Evolutionary conservation across 768 basidiomycete species (phyloP).

Genomic region (Leccinellum albellum): DNA sequence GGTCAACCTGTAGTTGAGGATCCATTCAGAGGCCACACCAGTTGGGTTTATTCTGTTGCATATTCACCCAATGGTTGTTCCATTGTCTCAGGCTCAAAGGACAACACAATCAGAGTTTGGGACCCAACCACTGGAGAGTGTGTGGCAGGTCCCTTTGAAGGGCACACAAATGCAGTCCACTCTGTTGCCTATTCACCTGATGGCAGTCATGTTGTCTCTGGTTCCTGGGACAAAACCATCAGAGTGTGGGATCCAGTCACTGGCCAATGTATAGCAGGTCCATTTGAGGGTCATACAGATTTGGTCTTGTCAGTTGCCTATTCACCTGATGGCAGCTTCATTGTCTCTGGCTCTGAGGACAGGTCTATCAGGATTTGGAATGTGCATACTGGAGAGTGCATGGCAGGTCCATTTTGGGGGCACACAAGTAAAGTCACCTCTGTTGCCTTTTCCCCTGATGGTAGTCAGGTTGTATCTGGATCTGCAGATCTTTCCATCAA

Average conservation of each 20-base stretch:
- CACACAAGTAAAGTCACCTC: conserved; percentile 2
- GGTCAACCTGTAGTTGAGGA: not conserved
- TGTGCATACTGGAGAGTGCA: conserved; percentile 12
- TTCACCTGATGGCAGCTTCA: conserved; percentile 15
- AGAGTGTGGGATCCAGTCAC: conserved; percentile 18
- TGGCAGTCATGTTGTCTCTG: conserved; percentile 21
- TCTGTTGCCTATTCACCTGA: conserved; percentile 24
- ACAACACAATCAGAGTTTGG: conserved; percentile 25
- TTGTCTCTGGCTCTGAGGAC: conserved; percentile 20
- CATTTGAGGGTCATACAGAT: conserved; percentile 20
- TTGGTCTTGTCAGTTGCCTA: conserved; percentile 8
- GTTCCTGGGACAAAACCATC: conserved; percentile 22
- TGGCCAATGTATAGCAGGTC: conserved; percentile 18
- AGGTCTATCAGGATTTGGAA: conserved; percentile 17
- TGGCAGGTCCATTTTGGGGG: conserved; percentile 13
- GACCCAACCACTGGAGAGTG: conserved; percentile 9
- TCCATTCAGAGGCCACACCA: conserved; percentile 4
- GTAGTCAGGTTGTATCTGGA: conserved; percentile 14
- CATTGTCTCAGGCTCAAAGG: conserved; percentile 19
- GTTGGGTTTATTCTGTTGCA: conserved; percentile 11
- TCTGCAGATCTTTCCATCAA: conserved; percentile 13
- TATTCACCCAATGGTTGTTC: conserved; percentile 28
- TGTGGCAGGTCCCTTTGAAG: conserved; percentile 17
- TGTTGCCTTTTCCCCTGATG: conserved; percentile 18
- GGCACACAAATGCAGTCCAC: conserved; percentile 15